Base-by-base conservation (phyloP, 1,139 yeast genomes). In the Nakaseomyces delphensis region DNA sequence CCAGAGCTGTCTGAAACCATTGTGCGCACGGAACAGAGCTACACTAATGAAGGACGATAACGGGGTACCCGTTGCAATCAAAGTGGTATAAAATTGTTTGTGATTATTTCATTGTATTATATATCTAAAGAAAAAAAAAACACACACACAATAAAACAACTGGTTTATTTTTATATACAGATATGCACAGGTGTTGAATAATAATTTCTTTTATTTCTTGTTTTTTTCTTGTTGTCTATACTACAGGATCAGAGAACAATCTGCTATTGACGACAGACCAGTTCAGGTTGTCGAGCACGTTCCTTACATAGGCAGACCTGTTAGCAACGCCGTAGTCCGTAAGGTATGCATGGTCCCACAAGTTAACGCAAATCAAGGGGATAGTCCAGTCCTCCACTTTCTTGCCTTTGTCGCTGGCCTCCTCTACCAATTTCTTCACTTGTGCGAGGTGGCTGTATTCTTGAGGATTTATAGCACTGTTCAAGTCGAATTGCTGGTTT, bases 311-410 rank as follows among this genome's bases (percentile, higher is more conserved):
- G 49, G 78, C 76, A 28, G 75, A 71, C 65, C 79, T 82, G 35
- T 94, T 94, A 41, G 67, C 72, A 32, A 85, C 73, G 24, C 96
- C 96, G 64, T 80, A 91, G 63, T 91, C 98, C 16, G 74, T 66
- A 43, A 86, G 57, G 63, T 80, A 91, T 18, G 96, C 86, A 51
- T 79, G 76, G 61, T 89, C 95, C 96, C 97, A 89, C 51, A 83
- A 72, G 62, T 79, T 85, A 52, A 87, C 71, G 42, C 81, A 85
- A 52, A 91, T 71, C 40, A 91, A 65, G 7, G 96, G 96, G 54
- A 89, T 69, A 35, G 80, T 74, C 69, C 76, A 80, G 64, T 83
- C 93, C 59, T 71, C 71, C 40, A 70, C 73, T 39, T 69, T 67
- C 20, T 56, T 54, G 13, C 59, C 60, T 15, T 14, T 30, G 3